Evolutionary conservation across 2,329 filamentous ascomycete genomes (phyloP).

Genomic region (Xylariaceae sp.): DNA sequence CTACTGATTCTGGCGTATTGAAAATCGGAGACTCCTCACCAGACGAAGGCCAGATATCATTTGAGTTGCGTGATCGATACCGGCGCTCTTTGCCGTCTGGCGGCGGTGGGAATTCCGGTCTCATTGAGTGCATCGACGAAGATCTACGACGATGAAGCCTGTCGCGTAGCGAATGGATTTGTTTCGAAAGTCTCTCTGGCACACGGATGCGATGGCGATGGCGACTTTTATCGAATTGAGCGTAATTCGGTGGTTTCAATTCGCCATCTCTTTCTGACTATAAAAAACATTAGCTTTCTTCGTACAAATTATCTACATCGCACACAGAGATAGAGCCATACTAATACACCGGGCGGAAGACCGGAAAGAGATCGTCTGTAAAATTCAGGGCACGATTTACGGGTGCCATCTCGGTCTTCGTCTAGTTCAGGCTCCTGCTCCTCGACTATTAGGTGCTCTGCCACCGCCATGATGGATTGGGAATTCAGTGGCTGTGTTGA

Average conservation of each 20-base stretch:
- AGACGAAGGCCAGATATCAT: slow-evolving; percentile 29
- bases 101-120: slow-evolving; percentile 27
- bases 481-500: background rate
- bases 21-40: slow-evolving; percentile 29
- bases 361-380: slow-evolving; percentile 14
- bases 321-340: slow-evolving; percentile 10
- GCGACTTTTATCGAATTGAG: slow-evolving; percentile 16
- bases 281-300: slow-evolving; percentile 1
- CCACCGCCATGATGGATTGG: slow-evolving; percentile 2
- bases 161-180: slow-evolving; percentile 22
- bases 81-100: slow-evolving; percentile 27
- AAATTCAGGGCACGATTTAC: slow-evolving; percentile 31
- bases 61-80: slow-evolving; percentile 27
- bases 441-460: slow-evolving; percentile 7
- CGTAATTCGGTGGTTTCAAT: slow-evolving; percentile 16
- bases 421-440: slow-evolving; percentile 14
- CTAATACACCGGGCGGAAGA: background rate
- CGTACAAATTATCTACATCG: background rate
- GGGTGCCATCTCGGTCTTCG: slow-evolving; percentile 10
- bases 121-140: slow-evolving; percentile 24
- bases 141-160: slow-evolving; percentile 25
- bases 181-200: slow-evolving; percentile 20
- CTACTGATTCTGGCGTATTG: slow-evolving; percentile 28
- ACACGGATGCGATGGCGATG: slow-evolving; percentile 19
- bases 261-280: slow-evolving; percentile 16